Conservation (phyloP, 768 basidiomycete species). For the Candolleomyces eurysporus region DNA sequence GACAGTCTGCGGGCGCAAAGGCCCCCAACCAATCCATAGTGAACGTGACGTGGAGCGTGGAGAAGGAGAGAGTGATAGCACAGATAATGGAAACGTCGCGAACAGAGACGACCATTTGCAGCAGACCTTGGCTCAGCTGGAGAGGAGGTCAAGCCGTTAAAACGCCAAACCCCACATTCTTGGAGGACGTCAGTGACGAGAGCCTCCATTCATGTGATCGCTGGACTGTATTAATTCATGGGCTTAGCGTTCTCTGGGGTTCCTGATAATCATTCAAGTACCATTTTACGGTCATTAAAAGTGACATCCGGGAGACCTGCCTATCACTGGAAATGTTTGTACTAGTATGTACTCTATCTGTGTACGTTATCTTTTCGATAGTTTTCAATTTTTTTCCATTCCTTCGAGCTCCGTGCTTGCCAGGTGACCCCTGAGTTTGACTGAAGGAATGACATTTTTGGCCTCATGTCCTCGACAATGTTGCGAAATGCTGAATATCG, state of each 20-base stretch:
- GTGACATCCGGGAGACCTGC: no score
- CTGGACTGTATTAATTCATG: background rate
- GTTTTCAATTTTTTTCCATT: no score
- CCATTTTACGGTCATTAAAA: background rate
- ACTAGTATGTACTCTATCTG: no score
- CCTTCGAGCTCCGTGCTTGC: no score
- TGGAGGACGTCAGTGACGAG: background rate
- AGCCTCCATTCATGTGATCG: background rate
- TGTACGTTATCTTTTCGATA: no score
- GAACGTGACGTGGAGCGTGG: conserved; percentile 34
- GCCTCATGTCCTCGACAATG: no score
- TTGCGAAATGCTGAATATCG: no score
- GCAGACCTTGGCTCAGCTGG: conserved; percentile 48
- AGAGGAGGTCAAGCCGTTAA: background rate
- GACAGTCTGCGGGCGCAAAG: conserved; percentile 49
- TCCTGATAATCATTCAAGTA: background rate
- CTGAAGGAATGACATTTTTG: no score
- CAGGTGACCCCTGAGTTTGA: no score
- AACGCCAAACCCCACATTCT: background rate
- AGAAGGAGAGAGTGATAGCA: conserved; percentile 62
- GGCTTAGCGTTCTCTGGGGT: background rate
- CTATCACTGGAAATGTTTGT: no score
- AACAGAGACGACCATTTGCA: conserved; percentile 53
- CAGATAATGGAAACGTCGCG: conserved; percentile 36
- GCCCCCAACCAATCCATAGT: conserved; percentile 38